Evolutionary conservation across 306 rosid genomes (phyloP).

Genomic region (Gleditsia sinensis): DNA sequence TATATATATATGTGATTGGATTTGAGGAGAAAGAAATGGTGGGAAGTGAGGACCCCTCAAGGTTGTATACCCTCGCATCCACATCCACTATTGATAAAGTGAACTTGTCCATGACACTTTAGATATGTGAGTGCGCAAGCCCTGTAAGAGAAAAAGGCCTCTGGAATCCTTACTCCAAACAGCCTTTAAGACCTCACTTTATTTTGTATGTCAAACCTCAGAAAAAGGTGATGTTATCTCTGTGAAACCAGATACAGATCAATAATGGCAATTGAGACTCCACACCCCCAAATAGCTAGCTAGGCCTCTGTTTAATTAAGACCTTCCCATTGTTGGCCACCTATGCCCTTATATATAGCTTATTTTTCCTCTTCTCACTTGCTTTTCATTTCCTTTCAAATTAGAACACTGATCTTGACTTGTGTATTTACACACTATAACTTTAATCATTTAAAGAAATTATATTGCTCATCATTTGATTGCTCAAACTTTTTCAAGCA

Average conservation of each 20-base stretch:
- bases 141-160: background rate
- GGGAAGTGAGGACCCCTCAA: constrained; percentile 12
- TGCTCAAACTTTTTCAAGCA: no score
- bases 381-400: constrained; percentile 26
- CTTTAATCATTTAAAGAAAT: no score
- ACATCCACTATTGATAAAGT: constrained; percentile 5
- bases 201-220: constrained; percentile 18
- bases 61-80: constrained; percentile 9
- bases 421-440: no score
- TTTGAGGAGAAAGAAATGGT: background rate
- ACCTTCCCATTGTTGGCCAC: constrained; percentile 15
- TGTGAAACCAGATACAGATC: constrained; percentile 8
- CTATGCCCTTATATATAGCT: background rate
- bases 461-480: no score
- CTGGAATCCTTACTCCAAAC: background rate
- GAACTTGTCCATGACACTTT: background rate
- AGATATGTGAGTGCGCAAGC: background rate
- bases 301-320: constrained; percentile 36
- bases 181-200: constrained; percentile 16
- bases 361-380: constrained; percentile 2
- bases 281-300: constrained; percentile 4
- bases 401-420: no score
- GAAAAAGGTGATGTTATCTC: constrained; percentile 2
- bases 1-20: background rate
- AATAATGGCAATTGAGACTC: constrained; percentile 16